These are phyloP conservation scores for Drechslerella stenobrocha DNA, from an alignment of 2,329 filamentous ascomycete genomes.

Conservation along the genomic window DNA sequence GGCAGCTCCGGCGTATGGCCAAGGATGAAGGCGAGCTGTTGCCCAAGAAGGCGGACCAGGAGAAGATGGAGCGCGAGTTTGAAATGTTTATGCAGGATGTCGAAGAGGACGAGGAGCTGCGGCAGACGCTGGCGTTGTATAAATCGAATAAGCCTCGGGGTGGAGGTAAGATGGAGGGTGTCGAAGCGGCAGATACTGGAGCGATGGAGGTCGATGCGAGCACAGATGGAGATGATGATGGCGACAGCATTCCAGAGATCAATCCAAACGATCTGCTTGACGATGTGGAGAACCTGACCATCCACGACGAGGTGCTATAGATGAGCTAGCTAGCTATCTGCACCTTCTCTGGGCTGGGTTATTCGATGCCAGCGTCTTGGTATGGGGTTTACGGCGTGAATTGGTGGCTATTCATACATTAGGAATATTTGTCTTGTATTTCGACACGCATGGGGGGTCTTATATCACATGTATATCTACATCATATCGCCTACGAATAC, in stretches of 20 bases:
- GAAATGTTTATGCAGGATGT: slow-evolving; percentile 97
- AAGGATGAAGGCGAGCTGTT: slow-evolving; percentile 85
- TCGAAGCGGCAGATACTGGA: slow-evolving; percentile 60
- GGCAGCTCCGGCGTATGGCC: slow-evolving; percentile 91
- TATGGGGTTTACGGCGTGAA: slow-evolving; percentile 37
- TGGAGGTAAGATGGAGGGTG: slow-evolving; percentile 58
- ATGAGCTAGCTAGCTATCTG: neutral
- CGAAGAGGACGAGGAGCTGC: slow-evolving; percentile 88
- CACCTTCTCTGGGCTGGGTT: slow-evolving; percentile 6
- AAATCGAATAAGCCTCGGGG: slow-evolving; percentile 64
- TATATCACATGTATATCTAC: slow-evolving; percentile 12
- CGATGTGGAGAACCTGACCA: slow-evolving; percentile 50
- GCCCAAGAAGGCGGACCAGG: slow-evolving; percentile 83
- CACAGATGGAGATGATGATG: slow-evolving; percentile 63
- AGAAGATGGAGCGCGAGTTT: slow-evolving; percentile 87
- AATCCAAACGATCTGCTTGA: slow-evolving; percentile 64
- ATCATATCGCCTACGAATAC: slow-evolving; percentile 23
- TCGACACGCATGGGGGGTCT: slow-evolving; percentile 3
- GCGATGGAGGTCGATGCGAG: slow-evolving; percentile 58
- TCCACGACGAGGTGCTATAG: slow-evolving; percentile 50
- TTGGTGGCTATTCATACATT: slow-evolving; percentile 20
- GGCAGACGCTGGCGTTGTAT: slow-evolving; percentile 82
- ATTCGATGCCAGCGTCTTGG: neutral
- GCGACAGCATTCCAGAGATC: slow-evolving; percentile 69
- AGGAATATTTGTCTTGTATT: slow-evolving; percentile 8